Evolutionary conservation across 179 eudicot species (phyloP).

Genomic region (Actinidia arguta): DNA sequence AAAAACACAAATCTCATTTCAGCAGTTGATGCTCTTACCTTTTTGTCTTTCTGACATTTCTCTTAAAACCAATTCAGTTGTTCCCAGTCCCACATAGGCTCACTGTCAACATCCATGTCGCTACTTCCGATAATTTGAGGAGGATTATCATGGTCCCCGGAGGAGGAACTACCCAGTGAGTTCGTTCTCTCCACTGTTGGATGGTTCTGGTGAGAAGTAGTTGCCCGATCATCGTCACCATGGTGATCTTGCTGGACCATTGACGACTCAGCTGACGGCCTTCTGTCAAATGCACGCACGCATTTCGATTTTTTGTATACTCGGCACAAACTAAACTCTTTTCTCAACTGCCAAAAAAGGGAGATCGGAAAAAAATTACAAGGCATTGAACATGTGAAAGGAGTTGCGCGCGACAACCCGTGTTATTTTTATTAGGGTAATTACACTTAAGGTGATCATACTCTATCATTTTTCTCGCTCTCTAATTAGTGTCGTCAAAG

Average conservation of each 20-base stretch:
- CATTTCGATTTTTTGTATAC: slow-evolving; percentile 57
- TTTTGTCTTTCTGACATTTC: too few relatives aligned
- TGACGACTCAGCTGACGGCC: slow-evolving; percentile 45
- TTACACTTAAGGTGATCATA: too few relatives aligned
- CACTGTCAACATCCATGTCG: slow-evolving; percentile 13
- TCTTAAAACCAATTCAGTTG: slow-evolving; percentile 9
- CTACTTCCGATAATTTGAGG: not conserved
- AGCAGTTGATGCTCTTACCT: too few relatives aligned
- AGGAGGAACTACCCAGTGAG: slow-evolving; percentile 20
- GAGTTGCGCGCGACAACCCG: too few relatives aligned
- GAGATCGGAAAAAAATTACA: not conserved
- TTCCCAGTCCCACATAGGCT: slow-evolving; percentile 30
- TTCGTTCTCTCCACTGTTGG: not conserved
- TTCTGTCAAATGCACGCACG: slow-evolving; percentile 63
- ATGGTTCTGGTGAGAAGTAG: slow-evolving; percentile 7
- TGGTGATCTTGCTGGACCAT: not conserved
- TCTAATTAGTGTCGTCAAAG: too few relatives aligned
- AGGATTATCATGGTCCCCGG: slow-evolving; percentile 12
- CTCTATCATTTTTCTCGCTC: too few relatives aligned
- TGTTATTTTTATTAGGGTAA: too few relatives aligned
- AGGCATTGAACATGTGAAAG: not conserved
- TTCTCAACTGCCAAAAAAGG: slow-evolving; percentile 43
- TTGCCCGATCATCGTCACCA: not conserved
- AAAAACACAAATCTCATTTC: too few relatives aligned
- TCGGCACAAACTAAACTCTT: slow-evolving; percentile 66